Percentiles rank a stretch among this genome's conserved stretches.
These are phyloP conservation scores for Syncephalastrum monosporum DNA, from an alignment of 371 early-diverging fungal genomes.

Conservation along the genomic window DNA sequence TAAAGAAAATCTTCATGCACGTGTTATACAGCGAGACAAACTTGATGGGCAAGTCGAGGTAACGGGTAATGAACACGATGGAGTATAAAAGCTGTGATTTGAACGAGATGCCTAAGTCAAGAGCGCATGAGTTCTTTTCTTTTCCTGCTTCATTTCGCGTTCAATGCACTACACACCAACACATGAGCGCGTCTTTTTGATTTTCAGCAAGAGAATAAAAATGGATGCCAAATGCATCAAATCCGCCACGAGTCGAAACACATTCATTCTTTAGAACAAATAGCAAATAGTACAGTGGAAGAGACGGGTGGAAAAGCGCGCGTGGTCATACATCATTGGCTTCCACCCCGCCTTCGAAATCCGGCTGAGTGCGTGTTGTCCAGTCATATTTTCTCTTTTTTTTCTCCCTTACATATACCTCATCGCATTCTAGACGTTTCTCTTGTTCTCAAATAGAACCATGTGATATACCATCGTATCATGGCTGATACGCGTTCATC, in stretches of 20 bases:
- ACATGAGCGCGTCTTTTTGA: slow-evolving; percentile 83
- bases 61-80: slow-evolving; percentile 93
- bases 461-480: no score
- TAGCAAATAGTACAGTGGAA: no score
- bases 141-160: neutral
- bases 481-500: no score
- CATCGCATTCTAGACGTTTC: no score
- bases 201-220: slow-evolving; percentile 87
- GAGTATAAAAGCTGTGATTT: slow-evolving; percentile 97
- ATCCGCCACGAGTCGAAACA: slow-evolving; percentile 91
- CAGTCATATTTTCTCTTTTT: no score
- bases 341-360: no score
- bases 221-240: slow-evolving; percentile 95
- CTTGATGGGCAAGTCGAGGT: slow-evolving; percentile 86
- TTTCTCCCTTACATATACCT: no score
- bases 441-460: no score
- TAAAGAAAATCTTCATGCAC: slow-evolving; percentile 95
- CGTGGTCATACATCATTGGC: no score
- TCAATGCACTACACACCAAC: slow-evolving; percentile 59
- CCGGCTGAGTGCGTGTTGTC: no score
- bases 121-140: neutral
- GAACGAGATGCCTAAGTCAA: slow-evolving; percentile 87
- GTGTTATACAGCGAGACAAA: slow-evolving; percentile 90
- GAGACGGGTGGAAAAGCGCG: no score
- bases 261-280: slow-evolving; percentile 63